These are phyloP conservation scores for Dothideomycetes sp. DNA, from an alignment of 2,329 filamentous ascomycete species.

Conservation along the genomic window DNA sequence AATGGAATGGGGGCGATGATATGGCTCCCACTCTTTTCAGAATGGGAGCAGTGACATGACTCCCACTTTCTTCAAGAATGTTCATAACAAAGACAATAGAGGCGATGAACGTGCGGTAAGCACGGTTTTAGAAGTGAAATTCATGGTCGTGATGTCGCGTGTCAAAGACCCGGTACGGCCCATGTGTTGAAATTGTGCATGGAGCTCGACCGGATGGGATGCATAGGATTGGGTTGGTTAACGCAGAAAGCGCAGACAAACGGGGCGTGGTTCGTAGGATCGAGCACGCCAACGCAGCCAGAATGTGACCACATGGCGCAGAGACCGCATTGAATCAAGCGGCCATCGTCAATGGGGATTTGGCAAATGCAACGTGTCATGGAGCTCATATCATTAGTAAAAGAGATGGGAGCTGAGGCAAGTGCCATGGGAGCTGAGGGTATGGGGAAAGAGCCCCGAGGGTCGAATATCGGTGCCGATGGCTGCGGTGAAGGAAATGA, in stretches of 20 bases:
- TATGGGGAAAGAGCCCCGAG: slow-evolving; percentile 10
- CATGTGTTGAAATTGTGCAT: slow-evolving; percentile 8
- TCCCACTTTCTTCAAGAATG: too few species aligned
- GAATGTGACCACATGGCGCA: slow-evolving; percentile 56
- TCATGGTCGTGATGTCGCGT: too few species aligned
- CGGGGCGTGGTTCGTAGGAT: slow-evolving; percentile 35
- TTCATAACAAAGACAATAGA: too few species aligned
- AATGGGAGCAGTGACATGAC: too few species aligned
- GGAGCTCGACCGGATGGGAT: slow-evolving; percentile 5
- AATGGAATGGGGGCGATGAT: too few species aligned
- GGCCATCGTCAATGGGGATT: slow-evolving; percentile 43
- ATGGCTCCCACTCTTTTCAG: too few species aligned
- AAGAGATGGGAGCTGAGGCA: slow-evolving; percentile 10
- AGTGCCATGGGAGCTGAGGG: slow-evolving; percentile 7
- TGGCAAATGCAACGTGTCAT: slow-evolving; percentile 50
- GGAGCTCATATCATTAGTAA: slow-evolving; percentile 15
- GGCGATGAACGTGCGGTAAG: too few species aligned
- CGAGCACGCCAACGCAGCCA: slow-evolving; percentile 47
- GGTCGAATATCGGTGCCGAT: slow-evolving; percentile 10
- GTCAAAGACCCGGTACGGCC: slow-evolving; percentile 8
- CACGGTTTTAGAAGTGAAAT: too few species aligned
- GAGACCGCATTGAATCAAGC: slow-evolving; percentile 55
- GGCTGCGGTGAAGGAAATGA: slow-evolving; percentile 2
- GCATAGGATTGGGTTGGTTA: background rate
- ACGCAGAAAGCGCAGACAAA: slow-evolving; percentile 44